Conservation (phyloP, 1,139 yeast genomes). For the Sugiyamaella neomexicana region DNA sequence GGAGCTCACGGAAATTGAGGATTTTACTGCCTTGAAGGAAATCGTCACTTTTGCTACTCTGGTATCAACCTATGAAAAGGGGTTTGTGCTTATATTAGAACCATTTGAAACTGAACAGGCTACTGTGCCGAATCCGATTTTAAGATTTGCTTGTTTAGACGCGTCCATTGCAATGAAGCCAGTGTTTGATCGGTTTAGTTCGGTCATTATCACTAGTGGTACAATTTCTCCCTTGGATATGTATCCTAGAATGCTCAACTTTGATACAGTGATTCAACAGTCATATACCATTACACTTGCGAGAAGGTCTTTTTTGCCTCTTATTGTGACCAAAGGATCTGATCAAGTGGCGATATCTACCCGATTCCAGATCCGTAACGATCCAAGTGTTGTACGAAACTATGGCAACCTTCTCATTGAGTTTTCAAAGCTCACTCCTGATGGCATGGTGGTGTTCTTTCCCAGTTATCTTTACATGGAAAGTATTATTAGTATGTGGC, state of each 20-base stretch:
- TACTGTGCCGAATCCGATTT: constrained; percentile 96
- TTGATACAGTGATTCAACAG: constrained; percentile 91
- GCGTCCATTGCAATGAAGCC: constrained; percentile 98
- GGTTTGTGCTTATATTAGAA: constrained; percentile 86
- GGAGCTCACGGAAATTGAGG: constrained; percentile 86
- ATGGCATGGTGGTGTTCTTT: constrained; percentile 96
- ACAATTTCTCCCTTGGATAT: constrained; percentile 97
- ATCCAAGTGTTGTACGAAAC: constrained; percentile 95
- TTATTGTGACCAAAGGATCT: constrained; percentile 95
- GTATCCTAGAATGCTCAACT: constrained; percentile 97
- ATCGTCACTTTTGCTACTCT: constrained; percentile 96
- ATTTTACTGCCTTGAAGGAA: constrained; percentile 87
- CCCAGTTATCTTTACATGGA: constrained; percentile 98
- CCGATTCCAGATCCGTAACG: constrained; percentile 93
- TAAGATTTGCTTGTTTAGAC: constrained; percentile 91
- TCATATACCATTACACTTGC: constrained; percentile 96
- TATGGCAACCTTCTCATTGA: constrained; percentile 91
- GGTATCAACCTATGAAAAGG: constrained; percentile 91
- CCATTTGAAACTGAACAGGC: constrained; percentile 97
- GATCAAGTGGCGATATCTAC: constrained; percentile 97
- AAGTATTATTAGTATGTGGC: constrained; percentile 97
- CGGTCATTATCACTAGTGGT: constrained; percentile 94
- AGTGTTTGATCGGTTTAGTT: constrained; percentile 88
- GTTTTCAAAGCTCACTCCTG: constrained; percentile 93
- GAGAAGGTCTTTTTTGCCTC: constrained; percentile 86